These are phyloP conservation scores for Venturia oleaginea DNA, from an alignment of 2,329 filamentous ascomycete genomes.

Conservation along the genomic window DNA sequence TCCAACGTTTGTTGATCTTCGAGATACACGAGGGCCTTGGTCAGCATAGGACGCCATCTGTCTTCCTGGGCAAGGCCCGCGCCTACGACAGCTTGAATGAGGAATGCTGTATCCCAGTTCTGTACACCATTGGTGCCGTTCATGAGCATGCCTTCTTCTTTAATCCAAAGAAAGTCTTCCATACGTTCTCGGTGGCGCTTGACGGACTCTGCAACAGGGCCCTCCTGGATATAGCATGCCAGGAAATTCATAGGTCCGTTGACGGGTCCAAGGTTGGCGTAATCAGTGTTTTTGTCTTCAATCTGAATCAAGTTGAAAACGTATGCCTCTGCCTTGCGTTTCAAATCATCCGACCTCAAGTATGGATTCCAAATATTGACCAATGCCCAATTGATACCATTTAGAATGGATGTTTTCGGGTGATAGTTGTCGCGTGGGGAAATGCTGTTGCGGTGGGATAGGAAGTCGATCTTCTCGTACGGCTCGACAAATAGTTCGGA, in stretches of 20 bases:
- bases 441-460: conserved; percentile 72
- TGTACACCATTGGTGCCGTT: conserved; percentile 99
- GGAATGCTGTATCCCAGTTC: conserved; percentile 89
- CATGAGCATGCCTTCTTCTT: conserved; percentile 81
- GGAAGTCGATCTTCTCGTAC: conserved; percentile 70
- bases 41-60: conserved; percentile 74
- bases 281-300: conserved; percentile 91
- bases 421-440: conserved; percentile 78
- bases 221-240: conserved; percentile 74
- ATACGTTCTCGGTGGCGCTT: conserved; percentile 70
- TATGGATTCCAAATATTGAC: conserved; percentile 74
- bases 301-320: conserved; percentile 74
- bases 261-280: conserved; percentile 76
- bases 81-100: conserved; percentile 73
- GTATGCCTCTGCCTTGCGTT: conserved; percentile 68
- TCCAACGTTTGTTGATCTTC: conserved; percentile 87
- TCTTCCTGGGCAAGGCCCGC: conserved; percentile 68
- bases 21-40: conserved; percentile 72
- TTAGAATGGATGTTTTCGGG: conserved; percentile 79
- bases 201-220: conserved; percentile 62
- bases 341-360: conserved; percentile 57
- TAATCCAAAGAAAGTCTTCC: conserved; percentile 85
- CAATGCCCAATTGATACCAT: conserved; percentile 66
- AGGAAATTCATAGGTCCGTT: conserved; percentile 88
- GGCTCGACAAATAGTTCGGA: conserved; percentile 76